Conservation (phyloP, 176 grass and related monocot species). For the Eragrostis curvula region DNA sequence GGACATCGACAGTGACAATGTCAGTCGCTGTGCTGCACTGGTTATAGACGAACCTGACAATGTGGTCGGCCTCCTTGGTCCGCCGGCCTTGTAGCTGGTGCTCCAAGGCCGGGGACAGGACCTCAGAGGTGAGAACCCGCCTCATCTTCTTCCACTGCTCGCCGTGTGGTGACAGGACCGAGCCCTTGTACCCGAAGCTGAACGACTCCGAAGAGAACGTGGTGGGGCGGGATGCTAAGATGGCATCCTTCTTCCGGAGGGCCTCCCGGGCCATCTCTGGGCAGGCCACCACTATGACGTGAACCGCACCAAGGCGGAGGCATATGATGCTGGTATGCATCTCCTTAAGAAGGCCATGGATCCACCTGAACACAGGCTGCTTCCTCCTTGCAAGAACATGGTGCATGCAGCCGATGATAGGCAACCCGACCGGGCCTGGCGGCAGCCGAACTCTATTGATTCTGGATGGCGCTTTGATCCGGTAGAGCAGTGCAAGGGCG, state of each 20-base stretch:
- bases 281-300: slow-evolving; percentile 38
- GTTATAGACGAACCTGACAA: slow-evolving; percentile 9
- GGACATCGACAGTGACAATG: neutral
- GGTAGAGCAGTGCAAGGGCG: too few relatives aligned
- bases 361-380: slow-evolving; percentile 49
- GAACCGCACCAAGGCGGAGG: slow-evolving; percentile 39
- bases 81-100: neutral
- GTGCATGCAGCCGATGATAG: slow-evolving; percentile 40
- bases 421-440: slow-evolving; percentile 34
- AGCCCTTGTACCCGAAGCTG: slow-evolving; percentile 16
- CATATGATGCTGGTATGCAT: slow-evolving; percentile 44
- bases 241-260: slow-evolving; percentile 41
- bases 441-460: neutral
- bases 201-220: slow-evolving; percentile 9
- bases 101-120: slow-evolving; percentile 10
- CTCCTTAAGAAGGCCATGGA: slow-evolving; percentile 34
- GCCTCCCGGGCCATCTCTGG: slow-evolving; percentile 47
- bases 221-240: slow-evolving; percentile 25
- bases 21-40: neutral
- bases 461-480: too few relatives aligned
- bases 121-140: slow-evolving; percentile 37
- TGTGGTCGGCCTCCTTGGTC: slow-evolving; percentile 45
- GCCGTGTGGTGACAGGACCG: slow-evolving; percentile 11
- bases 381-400: slow-evolving; percentile 13
- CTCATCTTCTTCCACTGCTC: slow-evolving; percentile 70